Base-by-base conservation (phyloP, 2,329 filamentous ascomycete genomes). In the Catunica adiposa region DNA sequence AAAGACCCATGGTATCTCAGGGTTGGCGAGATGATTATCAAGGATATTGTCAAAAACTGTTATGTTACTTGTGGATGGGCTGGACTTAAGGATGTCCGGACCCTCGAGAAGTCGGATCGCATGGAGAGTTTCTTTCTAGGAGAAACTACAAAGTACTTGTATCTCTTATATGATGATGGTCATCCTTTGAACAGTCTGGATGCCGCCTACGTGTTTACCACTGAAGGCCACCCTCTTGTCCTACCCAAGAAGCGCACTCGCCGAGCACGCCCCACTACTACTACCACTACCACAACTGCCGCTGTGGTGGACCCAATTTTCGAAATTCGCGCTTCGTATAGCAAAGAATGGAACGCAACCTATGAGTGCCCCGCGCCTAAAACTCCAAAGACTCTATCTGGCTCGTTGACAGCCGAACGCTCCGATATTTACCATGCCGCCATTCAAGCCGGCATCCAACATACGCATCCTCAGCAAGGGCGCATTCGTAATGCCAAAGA, bases 51-150 rank as follows among this genome's bases (percentile, higher is more conserved):
- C 63, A 77, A 86, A 51, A 79, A 90, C 55, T 98, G 92, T 68
- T 89, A 87, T 80, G 88, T 89, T 0, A 77, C 79, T 59, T 98
- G 92, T 63, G 92, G 92, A 42, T 97, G 90, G 89, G 86, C 90
- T 14, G 90, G 90, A 0, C 74, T 97, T 37, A 83, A 89, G 63
- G 83, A 89, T 66, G 86, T 90, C 7, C 73, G 83, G 34, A 86
- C 79, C 3, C 90, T 90, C 2, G 87, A 96, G 68, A 80, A 88
- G 68, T 86, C 80, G 62, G 89, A 98, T 66, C 84, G 92, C 34
- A 97, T 97, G 92, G 92, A 98, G 69, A 97, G 90, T 66, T 98
- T 97, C 74, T 97, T 97, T 64, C 75, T 98, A 1, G 90, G 92
- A 14, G 92, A 98, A 69, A 98, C 92, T 1, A 83, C 88, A 47